Conservation (phyloP, 306 rosid species). For the Adenanthera pavonina region DNA sequence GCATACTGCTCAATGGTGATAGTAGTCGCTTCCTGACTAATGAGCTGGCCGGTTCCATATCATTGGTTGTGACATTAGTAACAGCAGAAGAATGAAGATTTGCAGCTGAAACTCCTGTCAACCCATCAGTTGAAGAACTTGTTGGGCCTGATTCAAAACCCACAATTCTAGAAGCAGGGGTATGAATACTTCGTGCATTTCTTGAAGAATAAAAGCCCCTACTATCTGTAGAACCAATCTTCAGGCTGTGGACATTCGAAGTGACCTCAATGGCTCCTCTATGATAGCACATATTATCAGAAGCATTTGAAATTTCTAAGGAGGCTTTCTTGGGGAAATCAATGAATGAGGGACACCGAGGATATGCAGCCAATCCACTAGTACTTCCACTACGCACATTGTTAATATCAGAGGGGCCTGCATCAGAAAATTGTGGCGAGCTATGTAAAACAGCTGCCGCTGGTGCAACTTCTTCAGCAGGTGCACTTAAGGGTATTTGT, state of each 20-base stretch:
- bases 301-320: constrained; percentile 54
- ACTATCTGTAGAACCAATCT: constrained; percentile 60
- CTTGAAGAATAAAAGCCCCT: constrained; percentile 45
- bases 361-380: constrained; percentile 46
- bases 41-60: constrained; percentile 54
- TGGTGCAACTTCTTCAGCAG: constrained; percentile 58
- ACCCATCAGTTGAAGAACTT: constrained; percentile 54
- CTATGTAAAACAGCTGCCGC: constrained; percentile 58
- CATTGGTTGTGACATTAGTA: constrained; percentile 46
- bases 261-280: constrained; percentile 66
- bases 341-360: constrained; percentile 60
- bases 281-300: constrained; percentile 45
- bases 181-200: constrained; percentile 56
- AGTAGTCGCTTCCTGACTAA: constrained; percentile 78
- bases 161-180: constrained; percentile 87
- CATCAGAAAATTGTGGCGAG: constrained; percentile 63
- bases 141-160: constrained; percentile 76
- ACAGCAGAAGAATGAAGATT: constrained; percentile 46
- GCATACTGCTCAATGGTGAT: constrained; percentile 86
- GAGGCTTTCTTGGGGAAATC: constrained; percentile 58
- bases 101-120: constrained; percentile 41
- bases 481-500: constrained; percentile 64
- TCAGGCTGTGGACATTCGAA: constrained; percentile 68
- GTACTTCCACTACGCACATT: constrained; percentile 48
- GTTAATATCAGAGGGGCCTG: constrained; percentile 58